These are phyloP conservation scores for Caryopteris hybrid DNA, from an alignment of 305 asterid genomes.

Conservation along the genomic window DNA sequence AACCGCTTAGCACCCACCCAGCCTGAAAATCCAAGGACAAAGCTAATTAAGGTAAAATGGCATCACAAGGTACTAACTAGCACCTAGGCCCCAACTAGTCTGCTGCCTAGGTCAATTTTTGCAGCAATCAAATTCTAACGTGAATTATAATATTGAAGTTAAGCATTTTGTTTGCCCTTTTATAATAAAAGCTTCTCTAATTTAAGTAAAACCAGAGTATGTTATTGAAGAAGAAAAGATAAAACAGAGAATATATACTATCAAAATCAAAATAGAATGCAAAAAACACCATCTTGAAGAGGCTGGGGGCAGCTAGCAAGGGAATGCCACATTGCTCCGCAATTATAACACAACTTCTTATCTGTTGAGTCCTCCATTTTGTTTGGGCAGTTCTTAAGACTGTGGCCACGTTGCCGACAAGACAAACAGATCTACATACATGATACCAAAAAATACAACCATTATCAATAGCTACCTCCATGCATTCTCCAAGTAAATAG, in stretches of 20 bases:
- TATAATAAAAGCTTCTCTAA: neutral
- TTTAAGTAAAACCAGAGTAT: neutral
- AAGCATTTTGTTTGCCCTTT: neutral
- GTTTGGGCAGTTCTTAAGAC: conserved; percentile 76
- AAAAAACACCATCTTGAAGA: conserved; percentile 70
- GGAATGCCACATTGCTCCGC: conserved; percentile 85
- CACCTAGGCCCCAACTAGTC: no score
- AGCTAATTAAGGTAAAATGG: no score
- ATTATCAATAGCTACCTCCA: neutral
- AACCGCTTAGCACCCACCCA: no score
- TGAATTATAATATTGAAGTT: neutral
- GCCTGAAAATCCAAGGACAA: no score
- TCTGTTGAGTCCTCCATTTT: conserved; percentile 40
- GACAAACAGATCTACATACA: conserved; percentile 64
- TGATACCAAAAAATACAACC: conserved; percentile 4
- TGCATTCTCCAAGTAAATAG: neutral
- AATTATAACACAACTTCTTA: conserved; percentile 69
- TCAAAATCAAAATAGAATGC: neutral
- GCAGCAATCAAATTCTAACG: neutral
- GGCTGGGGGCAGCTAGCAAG: conserved; percentile 62
- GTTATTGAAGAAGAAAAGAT: neutral
- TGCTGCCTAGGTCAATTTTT: neutral
- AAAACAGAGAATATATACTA: neutral
- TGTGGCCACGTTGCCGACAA: conserved; percentile 79
- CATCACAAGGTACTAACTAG: no score